Evolutionary conservation across 768 basidiomycete species (phyloP).

Genomic region (Agrocybe praecox): DNA sequence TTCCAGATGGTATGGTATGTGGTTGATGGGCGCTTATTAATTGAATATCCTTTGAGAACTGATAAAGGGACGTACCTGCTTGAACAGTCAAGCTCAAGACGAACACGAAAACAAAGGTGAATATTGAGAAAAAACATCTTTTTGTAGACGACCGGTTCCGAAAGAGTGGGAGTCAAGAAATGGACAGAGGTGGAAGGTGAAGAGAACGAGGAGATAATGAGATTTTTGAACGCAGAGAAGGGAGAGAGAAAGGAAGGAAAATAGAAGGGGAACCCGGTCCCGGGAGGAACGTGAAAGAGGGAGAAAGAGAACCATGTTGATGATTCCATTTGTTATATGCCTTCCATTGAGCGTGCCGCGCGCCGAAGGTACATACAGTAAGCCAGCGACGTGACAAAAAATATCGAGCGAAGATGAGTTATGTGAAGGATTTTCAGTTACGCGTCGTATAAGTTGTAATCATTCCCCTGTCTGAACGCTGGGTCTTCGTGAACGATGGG

Average conservation of each 20-base stretch:
- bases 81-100: constrained; percentile 2
- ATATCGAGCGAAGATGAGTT: not conserved
- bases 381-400: not conserved
- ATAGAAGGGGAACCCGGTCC: not conserved
- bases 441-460: no score
- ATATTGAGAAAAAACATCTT: constrained; percentile 9
- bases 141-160: not conserved
- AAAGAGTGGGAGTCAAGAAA: not conserved
- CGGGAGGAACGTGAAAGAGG: not conserved
- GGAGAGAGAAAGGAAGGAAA: not conserved
- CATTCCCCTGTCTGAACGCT: no score
- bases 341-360: not conserved
- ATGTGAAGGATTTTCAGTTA: no score
- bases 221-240: not conserved
- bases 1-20: no score
- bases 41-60: no score
- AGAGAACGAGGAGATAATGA: constrained; percentile 2
- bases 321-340: not conserved
- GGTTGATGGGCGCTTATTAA: no score
- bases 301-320: not conserved
- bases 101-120: not conserved
- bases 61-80: constrained; percentile 9
- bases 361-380: no score
- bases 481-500: no score
- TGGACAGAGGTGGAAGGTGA: not conserved